Evolutionary conservation across 768 basidiomycete species (phyloP).

Genomic region (Rubroboletus pulcherrimus): DNA sequence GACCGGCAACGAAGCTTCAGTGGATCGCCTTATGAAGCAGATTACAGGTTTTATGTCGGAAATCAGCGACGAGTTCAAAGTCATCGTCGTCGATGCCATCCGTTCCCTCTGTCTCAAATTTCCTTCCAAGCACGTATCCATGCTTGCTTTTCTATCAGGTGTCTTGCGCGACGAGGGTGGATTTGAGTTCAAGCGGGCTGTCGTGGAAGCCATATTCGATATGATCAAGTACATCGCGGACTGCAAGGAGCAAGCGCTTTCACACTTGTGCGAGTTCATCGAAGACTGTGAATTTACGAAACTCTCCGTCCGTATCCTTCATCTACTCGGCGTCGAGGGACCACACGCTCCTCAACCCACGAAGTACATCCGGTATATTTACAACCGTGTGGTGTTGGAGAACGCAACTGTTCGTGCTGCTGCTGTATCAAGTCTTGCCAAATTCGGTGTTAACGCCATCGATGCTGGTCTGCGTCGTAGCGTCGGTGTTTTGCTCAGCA

Average conservation of each 20-base stretch:
- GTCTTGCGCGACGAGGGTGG: conserved; percentile 98
- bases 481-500: conserved; percentile 78
- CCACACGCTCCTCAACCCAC: conserved; percentile 95
- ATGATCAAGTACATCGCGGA: conserved; percentile 99
- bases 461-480: conserved; percentile 80
- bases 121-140: conserved; percentile 92
- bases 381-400: conserved; percentile 97
- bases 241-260: conserved; percentile 95
- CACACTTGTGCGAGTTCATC: conserved; percentile 98
- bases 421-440: conserved; percentile 90
- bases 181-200: conserved; percentile 98
- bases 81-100: conserved; percentile 98
- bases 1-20: conserved; percentile 99
- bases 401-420: conserved; percentile 97
- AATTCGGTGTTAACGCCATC: conserved; percentile 88
- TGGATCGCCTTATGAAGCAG: conserved; percentile 98
- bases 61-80: conserved; percentile 99
- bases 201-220: conserved; percentile 99
- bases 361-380: conserved; percentile 99
- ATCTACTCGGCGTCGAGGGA: conserved; percentile 93
- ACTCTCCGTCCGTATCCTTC: conserved; percentile 93
- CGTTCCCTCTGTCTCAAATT: conserved; percentile 98
- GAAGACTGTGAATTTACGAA: conserved; percentile 99
- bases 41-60: conserved; percentile 99
- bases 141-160: conserved; percentile 96